Evolutionary conservation across 2,329 filamentous ascomycete species (phyloP), one percentile per base, ranked within the genome.

Genomic region (Stagonosporopsis tanaceti): DNA sequence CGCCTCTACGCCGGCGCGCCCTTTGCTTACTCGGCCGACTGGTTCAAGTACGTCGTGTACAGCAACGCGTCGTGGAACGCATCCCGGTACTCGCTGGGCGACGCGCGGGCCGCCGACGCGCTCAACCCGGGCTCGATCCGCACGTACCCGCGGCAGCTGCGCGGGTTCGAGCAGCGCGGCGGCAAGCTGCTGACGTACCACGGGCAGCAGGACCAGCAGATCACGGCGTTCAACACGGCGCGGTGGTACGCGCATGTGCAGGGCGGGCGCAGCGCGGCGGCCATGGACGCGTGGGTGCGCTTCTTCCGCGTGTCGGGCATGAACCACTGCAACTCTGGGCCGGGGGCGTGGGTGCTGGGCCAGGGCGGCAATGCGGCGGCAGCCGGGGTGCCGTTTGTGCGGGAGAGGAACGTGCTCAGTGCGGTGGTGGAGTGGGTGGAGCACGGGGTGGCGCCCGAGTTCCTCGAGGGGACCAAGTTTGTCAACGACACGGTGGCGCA

Each of bases 241-340:
- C 70, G 77, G 17, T 83, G 81, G 72, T 83, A 82, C 68, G 69
- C 80, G 44, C 71, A 80, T 37, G 68, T 82, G 2, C 47, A 56
- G 3, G 63, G 59, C 0, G n/a, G 20, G 3, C 51, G 50, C 2
- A 62, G 51, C 14, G 59, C 61, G 17, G 48, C 38, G 0, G 41
- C 40, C 1, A 65, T 70, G 61, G 58, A 64, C 30, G 61, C 69
- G 2, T 81, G 78, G 61, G 71, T 80, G 51, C 77, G 83, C 24
- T 80, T 78, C 69, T 85, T 85, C 73, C 77, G 79, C 37, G 80
- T 80, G 64, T 80, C 69, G 40, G 84, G 83, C 4, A 82, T 85
- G 80, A 74, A 71, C 7, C 84, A 85, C 69, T 85, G 83, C 64
- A 69, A 60, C 35, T 74, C 76, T 3, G 83, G 83, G 1, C 71